phyloP scores from a whole-genome alignment of 495 filamentous ascomycete species.

The Sordaria brevicollis region DNA sequence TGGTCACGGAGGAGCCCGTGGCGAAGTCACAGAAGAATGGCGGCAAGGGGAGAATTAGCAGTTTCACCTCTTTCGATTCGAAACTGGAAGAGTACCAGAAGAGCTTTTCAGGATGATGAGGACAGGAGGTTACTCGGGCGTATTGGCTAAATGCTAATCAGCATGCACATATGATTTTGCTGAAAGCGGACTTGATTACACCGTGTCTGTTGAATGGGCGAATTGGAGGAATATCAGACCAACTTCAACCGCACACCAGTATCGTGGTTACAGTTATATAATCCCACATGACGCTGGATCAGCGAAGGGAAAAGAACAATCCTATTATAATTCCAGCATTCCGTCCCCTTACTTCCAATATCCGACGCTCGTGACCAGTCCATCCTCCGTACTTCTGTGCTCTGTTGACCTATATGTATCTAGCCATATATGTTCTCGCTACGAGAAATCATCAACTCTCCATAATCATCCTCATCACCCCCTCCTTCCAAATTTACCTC shows the following conservation, averaged over 20 bases:
- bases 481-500: too few relatives aligned
- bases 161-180: background rate
- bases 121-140: background rate
- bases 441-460: too few relatives aligned
- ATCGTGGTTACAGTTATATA: background rate
- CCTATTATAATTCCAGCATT: background rate
- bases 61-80: background rate
- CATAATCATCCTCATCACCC: too few relatives aligned
- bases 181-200: background rate
- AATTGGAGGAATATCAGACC: background rate
- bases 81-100: constrained; percentile 2
- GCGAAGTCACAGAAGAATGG: background rate
- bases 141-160: background rate
- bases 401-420: too few relatives aligned
- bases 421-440: too few relatives aligned
- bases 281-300: too few relatives aligned
- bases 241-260: background rate
- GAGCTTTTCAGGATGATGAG: background rate
- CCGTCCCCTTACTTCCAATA: too few relatives aligned
- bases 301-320: background rate
- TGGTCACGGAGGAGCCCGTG: constrained; percentile 8
- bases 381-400: too few relatives aligned
- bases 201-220: background rate
- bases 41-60: background rate
- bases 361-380: too few relatives aligned